phyloP scores from a whole-genome alignment of 2,329 filamentous ascomycete species.

The Bisporella sp. region DNA sequence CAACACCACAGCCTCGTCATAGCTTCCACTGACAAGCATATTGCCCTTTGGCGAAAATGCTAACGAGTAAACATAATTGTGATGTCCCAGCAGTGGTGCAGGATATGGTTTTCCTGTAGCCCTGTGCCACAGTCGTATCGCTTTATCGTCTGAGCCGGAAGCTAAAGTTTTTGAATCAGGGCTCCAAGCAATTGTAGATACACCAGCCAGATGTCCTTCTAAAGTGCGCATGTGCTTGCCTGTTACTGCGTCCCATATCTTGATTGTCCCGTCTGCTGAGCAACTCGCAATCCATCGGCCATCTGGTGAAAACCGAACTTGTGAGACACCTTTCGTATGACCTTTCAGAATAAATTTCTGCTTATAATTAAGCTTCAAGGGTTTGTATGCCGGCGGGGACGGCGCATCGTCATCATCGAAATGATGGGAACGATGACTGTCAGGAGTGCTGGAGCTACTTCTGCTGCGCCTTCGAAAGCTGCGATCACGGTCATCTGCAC shows the following conservation, averaged over 20 bases:
- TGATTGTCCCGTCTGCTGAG: constrained; percentile 84
- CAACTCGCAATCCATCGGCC: constrained; percentile 84
- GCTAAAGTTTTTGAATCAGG: constrained; percentile 83
- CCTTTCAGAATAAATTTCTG: constrained; percentile 66
- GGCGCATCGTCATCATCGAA: constrained; percentile 10
- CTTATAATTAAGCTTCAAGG: constrained; percentile 31
- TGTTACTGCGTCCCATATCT: constrained; percentile 78
- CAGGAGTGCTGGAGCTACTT: constrained; percentile 18
- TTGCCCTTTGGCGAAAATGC: constrained; percentile 98
- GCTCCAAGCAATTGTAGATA: constrained; percentile 90
- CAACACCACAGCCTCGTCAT: constrained; percentile 93
- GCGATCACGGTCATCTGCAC: constrained; percentile 23
- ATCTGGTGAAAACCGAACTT: constrained; percentile 87
- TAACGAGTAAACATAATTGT: constrained; percentile 92
- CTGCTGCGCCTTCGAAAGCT: constrained; percentile 16
- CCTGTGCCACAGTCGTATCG: constrained; percentile 85
- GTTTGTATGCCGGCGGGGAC: constrained; percentile 16
- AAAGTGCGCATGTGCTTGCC: constrained; percentile 81
- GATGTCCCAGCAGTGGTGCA: constrained; percentile 68
- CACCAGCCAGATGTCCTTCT: constrained; percentile 86
- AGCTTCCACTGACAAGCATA: constrained; percentile 89
- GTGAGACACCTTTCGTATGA: constrained; percentile 72
- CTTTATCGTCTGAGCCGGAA: constrained; percentile 92
- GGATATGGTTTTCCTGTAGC: constrained; percentile 50
- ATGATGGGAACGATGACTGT: constrained; percentile 2